phyloP scores from a whole-genome alignment of 1,139 yeast genomes.

The Groenewaldozyma auringiensis region DNA sequence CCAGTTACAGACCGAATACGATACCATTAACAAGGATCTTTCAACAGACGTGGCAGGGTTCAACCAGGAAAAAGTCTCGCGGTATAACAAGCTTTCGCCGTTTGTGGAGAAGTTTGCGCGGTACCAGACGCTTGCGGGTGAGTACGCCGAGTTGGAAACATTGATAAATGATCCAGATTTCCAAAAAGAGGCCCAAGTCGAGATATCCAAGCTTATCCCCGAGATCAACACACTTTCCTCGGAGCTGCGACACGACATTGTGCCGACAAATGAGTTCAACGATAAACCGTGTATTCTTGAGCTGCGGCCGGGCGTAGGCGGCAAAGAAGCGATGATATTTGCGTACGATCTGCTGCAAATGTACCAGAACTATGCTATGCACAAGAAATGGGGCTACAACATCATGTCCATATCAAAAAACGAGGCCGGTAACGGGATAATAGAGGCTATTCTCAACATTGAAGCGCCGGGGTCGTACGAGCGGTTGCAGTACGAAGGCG shows the following conservation, averaged over 20 bases:
- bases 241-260: constrained; percentile 47
- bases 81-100: constrained; percentile 47
- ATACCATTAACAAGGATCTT: constrained; percentile 41
- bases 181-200: constrained; percentile 38
- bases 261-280: constrained; percentile 72
- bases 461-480: constrained; percentile 75
- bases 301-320: constrained; percentile 94
- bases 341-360: constrained; percentile 70
- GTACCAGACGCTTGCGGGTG: constrained; percentile 34
- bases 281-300: constrained; percentile 78
- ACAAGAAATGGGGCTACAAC: constrained; percentile 58
- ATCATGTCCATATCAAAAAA: constrained; percentile 46
- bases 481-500: constrained; percentile 73
- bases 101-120: constrained; percentile 46
- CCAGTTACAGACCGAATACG: constrained; percentile 43
- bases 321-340: constrained; percentile 85
- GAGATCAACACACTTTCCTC: constrained; percentile 27
- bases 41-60: constrained; percentile 39
- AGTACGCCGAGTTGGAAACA: constrained; percentile 30
- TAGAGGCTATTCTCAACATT: constrained; percentile 70
- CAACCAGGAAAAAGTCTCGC: constrained; percentile 49
- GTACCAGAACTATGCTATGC: constrained; percentile 68
- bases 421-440: constrained; percentile 56
- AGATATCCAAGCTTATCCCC: constrained; percentile 37
- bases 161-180: constrained; percentile 35